Percentiles rank a stretch among this genome's conserved stretches.
phyloP scores from a whole-genome alignment of 192 early-diverging fungal species.

The Allomyces arbusculus region DNA sequence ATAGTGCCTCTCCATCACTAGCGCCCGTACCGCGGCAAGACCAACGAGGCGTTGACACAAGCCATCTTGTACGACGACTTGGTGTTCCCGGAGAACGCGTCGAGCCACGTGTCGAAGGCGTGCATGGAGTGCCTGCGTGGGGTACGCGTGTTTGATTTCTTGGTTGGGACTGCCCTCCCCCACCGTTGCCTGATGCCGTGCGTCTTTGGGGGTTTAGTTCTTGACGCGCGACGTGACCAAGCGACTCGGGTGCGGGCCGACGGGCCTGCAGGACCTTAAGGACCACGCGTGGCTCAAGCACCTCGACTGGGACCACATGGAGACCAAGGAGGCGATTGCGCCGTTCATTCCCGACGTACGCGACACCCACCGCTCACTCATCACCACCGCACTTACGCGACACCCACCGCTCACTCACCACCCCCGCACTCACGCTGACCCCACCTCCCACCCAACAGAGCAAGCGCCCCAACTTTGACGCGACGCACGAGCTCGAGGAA shows the following conservation, averaged over 20 bases:
- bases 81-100: constrained; percentile 39
- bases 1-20: not conserved
- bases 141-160: too few relatives aligned
- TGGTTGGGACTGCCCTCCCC: too few relatives aligned
- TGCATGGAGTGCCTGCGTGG: not conserved
- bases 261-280: constrained; percentile 42
- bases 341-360: constrained; percentile 28
- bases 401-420: too few relatives aligned
- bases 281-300: constrained; percentile 25
- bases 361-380: not conserved
- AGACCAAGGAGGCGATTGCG: constrained; percentile 14
- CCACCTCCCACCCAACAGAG: constrained; percentile 8
- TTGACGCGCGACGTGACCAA: constrained; percentile 49
- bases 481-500: constrained; percentile 54
- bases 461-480: constrained; percentile 47
- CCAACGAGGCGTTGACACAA: constrained; percentile 46
- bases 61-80: constrained; percentile 49
- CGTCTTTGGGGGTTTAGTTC: too few relatives aligned
- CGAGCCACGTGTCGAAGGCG: not conserved
- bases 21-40: constrained; percentile 63
- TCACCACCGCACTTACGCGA: too few relatives aligned
- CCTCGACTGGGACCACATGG: constrained; percentile 26
- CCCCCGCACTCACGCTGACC: not conserved
- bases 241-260: constrained; percentile 58
- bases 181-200: not conserved